phyloP scores from a whole-genome alignment of 306 rosid genomes.

The Hippophae tibetana region DNA sequence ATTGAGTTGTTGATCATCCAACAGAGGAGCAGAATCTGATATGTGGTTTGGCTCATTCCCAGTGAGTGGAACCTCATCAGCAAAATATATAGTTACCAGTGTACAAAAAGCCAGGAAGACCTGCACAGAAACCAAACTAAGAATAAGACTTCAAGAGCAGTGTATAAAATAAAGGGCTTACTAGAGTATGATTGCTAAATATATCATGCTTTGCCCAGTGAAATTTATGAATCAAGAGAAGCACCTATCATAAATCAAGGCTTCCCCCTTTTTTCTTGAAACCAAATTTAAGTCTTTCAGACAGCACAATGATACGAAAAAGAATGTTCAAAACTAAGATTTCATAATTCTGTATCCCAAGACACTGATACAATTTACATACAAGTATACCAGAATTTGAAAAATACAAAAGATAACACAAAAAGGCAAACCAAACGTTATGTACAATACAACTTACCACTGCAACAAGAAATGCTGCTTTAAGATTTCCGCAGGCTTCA shows the following conservation, averaged over 20 bases:
- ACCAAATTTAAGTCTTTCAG: too few species aligned
- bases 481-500: slow-evolving; percentile 98
- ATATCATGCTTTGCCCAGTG: too few species aligned
- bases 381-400: slow-evolving; percentile 2
- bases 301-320: too few species aligned
- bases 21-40: slow-evolving; percentile 81
- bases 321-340: too few species aligned
- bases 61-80: slow-evolving; percentile 80
- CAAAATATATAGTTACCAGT: slow-evolving; percentile 77
- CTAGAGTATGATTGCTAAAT: not conserved
- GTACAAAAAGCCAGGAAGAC: slow-evolving; percentile 76
- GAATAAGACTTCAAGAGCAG: slow-evolving; percentile 15
- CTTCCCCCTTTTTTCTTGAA: too few species aligned
- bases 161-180: not conserved
- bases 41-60: slow-evolving; percentile 33
- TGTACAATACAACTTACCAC: slow-evolving; percentile 58
- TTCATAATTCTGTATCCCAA: too few species aligned
- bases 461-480: slow-evolving; percentile 95
- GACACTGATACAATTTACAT: too few species aligned
- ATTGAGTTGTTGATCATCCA: slow-evolving; percentile 54
- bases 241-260: too few species aligned
- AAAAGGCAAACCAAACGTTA: not conserved
- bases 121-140: slow-evolving; percentile 37
- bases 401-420: not conserved
- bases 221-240: too few species aligned